Evolutionary conservation across 1,139 yeast genomes (phyloP), one percentile per base, ranked within the genome.

Genomic region (Geotrichum macrosporum): DNA sequence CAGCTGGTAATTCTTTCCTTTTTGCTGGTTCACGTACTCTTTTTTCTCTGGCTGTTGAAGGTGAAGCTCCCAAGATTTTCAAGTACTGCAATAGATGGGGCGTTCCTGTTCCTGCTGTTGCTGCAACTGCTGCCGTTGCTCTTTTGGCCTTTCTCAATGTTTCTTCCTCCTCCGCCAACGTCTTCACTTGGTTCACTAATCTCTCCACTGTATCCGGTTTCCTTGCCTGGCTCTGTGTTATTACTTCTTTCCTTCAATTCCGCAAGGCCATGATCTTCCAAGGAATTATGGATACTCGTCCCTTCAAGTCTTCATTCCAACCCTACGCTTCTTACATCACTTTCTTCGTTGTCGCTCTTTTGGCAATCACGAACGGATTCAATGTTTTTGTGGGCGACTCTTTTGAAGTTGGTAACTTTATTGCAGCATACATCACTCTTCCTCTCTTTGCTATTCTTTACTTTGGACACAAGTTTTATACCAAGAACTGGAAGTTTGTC

Each of bases 301-400:
- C 77, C 5, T 75, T 66, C 65, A 69, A 57, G 50, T 68, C 78
- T 4, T 61, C 64, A 8, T 61, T 69, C 35, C 77, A 73, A 57
- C 79, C 79, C 15, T 75, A 59, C 48, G 71, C 75, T 33, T 68
- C 78, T 10, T 74, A 71, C 57, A 63, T 69, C 45, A 65, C 73
- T 8, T 70, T 74, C 26, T 66, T 76, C 50, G 60, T 76, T 41
- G 67, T 82, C 29, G 46, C 50, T 4, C 26, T 60, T 10, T 69
- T 82, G 54, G 76, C 78, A 30, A 69, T 84, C 56, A 72, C 85
- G 53, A 89, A 84, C 67, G 94, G 94, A 24, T 84, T 77, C 65
- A 66, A 71, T 1, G 78, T 76, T 1, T 82, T 81, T 68, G 78
- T 75, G 46, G 70, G 74, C 50, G 77, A 73, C 15, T 46, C 68